Evolutionary conservation across 257 asterid species (phyloP), one percentile per base, ranked within the genome.

Genomic region (Plantago elongata): DNA sequence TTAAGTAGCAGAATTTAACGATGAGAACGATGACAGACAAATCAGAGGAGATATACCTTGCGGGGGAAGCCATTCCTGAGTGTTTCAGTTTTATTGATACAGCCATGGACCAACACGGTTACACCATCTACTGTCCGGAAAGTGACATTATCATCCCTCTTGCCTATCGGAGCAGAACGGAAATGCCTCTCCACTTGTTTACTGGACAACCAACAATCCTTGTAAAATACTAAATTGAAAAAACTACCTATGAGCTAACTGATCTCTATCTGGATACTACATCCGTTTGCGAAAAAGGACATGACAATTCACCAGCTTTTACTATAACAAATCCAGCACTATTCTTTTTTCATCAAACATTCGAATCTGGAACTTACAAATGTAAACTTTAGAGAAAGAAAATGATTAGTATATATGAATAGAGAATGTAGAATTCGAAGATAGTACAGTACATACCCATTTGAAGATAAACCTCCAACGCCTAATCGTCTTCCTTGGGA

Each of bases 41-140:
- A 71, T 9, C 11, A 58, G 34, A 54, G 54, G 16, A 30, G 55
- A 34, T 61, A 43, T 70, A 87, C 95, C 95, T 83, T 84, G 12
- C 16, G 13, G 14, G 83, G 61, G 78, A 90, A 83, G 48, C 97
- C 95, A 72, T 78, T 84, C 49, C 74, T 63, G 29, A 78, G 77
- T 11, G 95, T 78, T 45, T 70, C 84, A 18, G 71, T 42, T 78
- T 63, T 78, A 64, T 81, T 83, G 59, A 90, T 76, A 54, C 63
- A 67, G 57, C 95, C 95, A 30, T 67, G 57, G 64, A 84, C 38
- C 75, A 68, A 45, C 70, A 89, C 46, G 40, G 79, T 63, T 70
- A 83, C 74, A 82, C 86, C 90, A 71, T 89, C 97, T 46, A 29
- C 68, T 40, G 94, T 72, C 69, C 61, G 69, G 62, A 89, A 77